Percentiles rank a stretch among this genome's conserved stretches.
Conservation (phyloP, 2,329 filamentous ascomycete species). For the Madurella mycetomatis region DNA sequence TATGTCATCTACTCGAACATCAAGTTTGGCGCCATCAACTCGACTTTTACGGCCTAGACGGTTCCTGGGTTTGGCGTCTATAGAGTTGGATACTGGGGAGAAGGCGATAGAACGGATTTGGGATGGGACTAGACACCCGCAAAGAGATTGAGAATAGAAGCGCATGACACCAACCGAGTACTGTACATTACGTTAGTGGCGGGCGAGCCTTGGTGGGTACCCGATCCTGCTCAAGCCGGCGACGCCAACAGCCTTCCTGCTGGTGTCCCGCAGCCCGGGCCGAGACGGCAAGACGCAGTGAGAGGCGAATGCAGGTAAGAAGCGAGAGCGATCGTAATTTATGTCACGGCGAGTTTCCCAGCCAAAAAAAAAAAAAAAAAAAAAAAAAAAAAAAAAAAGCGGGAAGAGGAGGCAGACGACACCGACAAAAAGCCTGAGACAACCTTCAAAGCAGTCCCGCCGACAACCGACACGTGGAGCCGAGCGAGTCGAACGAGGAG, state of each 20-base stretch:
- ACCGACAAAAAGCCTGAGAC: too few species aligned
- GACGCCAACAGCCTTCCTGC: not conserved
- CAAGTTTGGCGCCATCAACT: constrained; percentile 44
- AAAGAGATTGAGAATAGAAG: not conserved
- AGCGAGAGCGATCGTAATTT: not conserved
- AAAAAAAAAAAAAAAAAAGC: not conserved
- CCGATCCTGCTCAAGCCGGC: too few species aligned
- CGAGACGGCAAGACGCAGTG: not conserved
- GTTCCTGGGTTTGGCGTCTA: not conserved
- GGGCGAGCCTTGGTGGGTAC: too few species aligned
- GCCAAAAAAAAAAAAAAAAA: too few species aligned
- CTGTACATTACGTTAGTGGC: too few species aligned
- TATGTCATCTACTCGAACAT: constrained; percentile 48
- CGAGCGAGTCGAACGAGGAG: not conserved
- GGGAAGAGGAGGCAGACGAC: not conserved
- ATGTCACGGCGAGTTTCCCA: too few species aligned
- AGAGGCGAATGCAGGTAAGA: not conserved
- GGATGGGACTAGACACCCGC: not conserved
- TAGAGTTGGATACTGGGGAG: not conserved
- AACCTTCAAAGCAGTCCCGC: not conserved
- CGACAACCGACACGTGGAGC: constrained; percentile 13
- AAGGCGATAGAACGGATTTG: not conserved
- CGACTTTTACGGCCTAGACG: constrained; percentile 34
- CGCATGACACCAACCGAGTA: not conserved
- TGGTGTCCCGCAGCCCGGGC: not conserved